Percentiles rank a stretch among this genome's conserved stretches.
Conservation (phyloP, 768 basidiomycete species). For the Agaricus subrufescens region DNA sequence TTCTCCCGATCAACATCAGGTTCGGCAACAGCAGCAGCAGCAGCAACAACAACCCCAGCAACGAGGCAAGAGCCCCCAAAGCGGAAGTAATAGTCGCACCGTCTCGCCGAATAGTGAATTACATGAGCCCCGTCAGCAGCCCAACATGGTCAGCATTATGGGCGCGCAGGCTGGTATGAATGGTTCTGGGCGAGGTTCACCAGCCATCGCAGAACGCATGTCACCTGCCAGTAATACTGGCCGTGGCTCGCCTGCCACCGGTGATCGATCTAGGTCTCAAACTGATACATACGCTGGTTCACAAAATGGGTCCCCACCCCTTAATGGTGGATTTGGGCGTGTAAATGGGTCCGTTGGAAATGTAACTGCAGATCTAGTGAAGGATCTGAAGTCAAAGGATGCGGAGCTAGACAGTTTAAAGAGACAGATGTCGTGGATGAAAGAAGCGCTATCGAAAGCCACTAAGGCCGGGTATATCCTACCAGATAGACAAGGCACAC, state of each 20-base stretch:
- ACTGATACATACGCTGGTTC: constrained; percentile 41
- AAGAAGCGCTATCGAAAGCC: constrained; percentile 71
- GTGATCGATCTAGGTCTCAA: constrained; percentile 9
- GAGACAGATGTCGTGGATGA: constrained; percentile 84
- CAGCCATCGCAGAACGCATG: constrained; percentile 28
- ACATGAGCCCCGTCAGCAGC: constrained; percentile 24
- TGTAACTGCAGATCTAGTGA: constrained; percentile 68
- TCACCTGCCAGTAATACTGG: constrained; percentile 29
- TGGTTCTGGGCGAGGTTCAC: constrained; percentile 31
- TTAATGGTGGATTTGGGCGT: constrained; percentile 43
- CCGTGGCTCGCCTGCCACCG: constrained; percentile 40
- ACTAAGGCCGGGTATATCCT: constrained; percentile 74
- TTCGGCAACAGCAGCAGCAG: constrained; percentile 10
- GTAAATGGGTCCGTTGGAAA: constrained; percentile 58
- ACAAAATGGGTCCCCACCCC: constrained; percentile 37
- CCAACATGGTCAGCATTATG: constrained; percentile 52
- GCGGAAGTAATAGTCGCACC: constrained; percentile 17
- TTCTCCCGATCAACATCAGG: constrained; percentile 49
- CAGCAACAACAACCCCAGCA: constrained; percentile 11
- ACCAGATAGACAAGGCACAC: constrained; percentile 45
- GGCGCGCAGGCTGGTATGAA: constrained; percentile 51
- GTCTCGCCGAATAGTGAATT: constrained; percentile 6
- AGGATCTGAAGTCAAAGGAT: constrained; percentile 81
- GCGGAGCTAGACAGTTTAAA: constrained; percentile 71
- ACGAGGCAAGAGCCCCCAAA: constrained; percentile 14